Evolutionary conservation across 805 yeast species (phyloP).

Genomic region (Ogataea sp.): DNA sequence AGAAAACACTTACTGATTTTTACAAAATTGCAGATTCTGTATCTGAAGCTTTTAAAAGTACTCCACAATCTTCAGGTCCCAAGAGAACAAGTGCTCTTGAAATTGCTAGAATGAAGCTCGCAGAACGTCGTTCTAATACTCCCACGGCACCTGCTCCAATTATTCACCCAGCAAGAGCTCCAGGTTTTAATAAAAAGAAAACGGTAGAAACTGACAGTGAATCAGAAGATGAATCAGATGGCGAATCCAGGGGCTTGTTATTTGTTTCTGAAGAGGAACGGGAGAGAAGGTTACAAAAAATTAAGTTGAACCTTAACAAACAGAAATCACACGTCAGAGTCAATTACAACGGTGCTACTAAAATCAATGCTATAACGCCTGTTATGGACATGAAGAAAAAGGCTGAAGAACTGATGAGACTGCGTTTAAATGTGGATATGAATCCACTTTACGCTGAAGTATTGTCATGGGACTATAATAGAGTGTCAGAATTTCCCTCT

Average conservation of each 20-base stretch:
- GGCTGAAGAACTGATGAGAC: constrained; percentile 73
- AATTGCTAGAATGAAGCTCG: constrained; percentile 17
- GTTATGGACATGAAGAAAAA: constrained; percentile 36
- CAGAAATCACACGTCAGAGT: constrained; percentile 6
- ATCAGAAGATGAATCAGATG: constrained; percentile 26
- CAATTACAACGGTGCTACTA: background rate
- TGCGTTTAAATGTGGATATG: constrained; percentile 69
- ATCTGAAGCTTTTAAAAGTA: background rate
- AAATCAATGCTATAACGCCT: background rate
- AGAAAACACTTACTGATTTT: background rate
- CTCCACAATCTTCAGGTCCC: constrained; percentile 3
- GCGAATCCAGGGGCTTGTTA: constrained; percentile 26
- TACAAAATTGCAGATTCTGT: background rate
- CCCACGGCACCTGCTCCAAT: constrained; percentile 1
- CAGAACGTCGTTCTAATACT: constrained; percentile 13
- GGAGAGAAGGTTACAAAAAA: constrained; percentile 18
- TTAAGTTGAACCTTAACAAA: constrained; percentile 13
- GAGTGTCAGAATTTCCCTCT: constrained; percentile 50
- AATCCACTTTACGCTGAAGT: constrained; percentile 65
- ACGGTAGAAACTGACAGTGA: constrained; percentile 7
- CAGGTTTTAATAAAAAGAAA: constrained; percentile 37
- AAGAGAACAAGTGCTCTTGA: constrained; percentile 20
- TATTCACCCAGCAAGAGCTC: constrained; percentile 38
- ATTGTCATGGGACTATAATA: constrained; percentile 69
- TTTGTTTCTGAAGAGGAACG: constrained; percentile 34